Percentiles rank a stretch among this genome's conserved stretches.
Evolutionary conservation across 2,329 filamentous ascomycete genomes (phyloP).

Genomic region (Cercospora sesami): DNA sequence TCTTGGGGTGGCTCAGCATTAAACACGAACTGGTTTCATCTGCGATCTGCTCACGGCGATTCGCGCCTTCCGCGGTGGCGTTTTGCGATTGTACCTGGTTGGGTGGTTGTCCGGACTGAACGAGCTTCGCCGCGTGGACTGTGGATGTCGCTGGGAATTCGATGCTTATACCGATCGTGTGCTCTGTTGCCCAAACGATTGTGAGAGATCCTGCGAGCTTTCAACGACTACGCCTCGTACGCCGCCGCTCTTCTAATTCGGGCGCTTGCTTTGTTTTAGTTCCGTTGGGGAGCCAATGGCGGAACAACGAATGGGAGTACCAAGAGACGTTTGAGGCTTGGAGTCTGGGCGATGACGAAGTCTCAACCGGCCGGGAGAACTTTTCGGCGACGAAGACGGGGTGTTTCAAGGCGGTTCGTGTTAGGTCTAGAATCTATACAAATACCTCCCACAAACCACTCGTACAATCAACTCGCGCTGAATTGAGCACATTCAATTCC

Average conservation of each 20-base stretch:
- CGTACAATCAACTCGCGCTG: background rate
- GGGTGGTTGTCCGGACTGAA: background rate
- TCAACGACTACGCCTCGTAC: background rate
- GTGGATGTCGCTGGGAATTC: background rate
- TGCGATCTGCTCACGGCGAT: background rate
- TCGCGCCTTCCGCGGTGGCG: background rate
- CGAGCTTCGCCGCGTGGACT: background rate
- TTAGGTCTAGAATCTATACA: background rate
- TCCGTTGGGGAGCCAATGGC: background rate
- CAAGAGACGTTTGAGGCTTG: background rate
- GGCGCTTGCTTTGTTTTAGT: background rate
- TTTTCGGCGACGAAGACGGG: background rate
- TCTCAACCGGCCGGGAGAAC: background rate
- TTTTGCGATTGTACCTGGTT: background rate
- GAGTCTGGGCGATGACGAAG: conserved; percentile 1
- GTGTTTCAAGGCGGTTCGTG: background rate
- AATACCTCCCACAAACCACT: background rate
- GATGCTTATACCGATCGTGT: background rate
- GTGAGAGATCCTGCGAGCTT: background rate
- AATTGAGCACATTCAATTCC: background rate
- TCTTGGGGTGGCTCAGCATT: conserved; percentile 1
- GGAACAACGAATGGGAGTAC: background rate
- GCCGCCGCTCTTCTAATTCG: background rate
- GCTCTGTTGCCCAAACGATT: conserved; percentile 6
- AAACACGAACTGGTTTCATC: background rate